Evolutionary conservation across 1,284 basidiomycete genomes (phyloP).

Genomic region (Papiliotrema nemorosa): DNA sequence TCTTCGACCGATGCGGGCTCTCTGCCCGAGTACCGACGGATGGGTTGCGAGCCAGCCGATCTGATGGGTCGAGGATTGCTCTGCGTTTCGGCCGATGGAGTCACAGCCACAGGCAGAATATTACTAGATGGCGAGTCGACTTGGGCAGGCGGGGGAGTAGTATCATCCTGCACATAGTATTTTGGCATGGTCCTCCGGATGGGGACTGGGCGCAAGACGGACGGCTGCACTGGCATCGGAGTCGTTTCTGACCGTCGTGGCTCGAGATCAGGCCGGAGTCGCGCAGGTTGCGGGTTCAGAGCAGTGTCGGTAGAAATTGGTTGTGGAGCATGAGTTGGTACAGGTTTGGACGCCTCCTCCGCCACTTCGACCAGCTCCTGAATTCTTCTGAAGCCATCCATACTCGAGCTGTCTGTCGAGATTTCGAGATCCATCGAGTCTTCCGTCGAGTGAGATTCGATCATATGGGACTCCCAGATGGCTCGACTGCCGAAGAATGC

Average conservation of each 20-base stretch:
- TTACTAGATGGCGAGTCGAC: constrained; percentile 2
- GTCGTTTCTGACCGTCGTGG: neutral
- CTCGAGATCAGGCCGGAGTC: constrained; percentile 1
- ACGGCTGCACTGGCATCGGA: constrained; percentile 1
- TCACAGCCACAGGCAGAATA: neutral
- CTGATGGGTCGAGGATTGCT: constrained; percentile 27
- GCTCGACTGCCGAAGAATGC: constrained; percentile 79
- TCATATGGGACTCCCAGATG: constrained; percentile 75
- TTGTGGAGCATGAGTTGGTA: constrained; percentile 28
- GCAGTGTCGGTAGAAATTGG: constrained; percentile 22
- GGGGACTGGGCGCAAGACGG: neutral
- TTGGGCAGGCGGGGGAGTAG: too few relatives aligned
- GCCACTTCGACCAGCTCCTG: constrained; percentile 23
- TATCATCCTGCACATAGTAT: constrained; percentile 42
- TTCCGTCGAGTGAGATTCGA: constrained; percentile 47
- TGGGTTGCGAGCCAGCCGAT: constrained; percentile 15
- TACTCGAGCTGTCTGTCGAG: constrained; percentile 35
- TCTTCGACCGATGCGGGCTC: constrained; percentile 32
- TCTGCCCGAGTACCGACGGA: constrained; percentile 19
- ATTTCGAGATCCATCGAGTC: constrained; percentile 33
- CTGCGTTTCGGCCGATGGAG: neutral
- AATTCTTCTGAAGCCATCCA: constrained; percentile 17
- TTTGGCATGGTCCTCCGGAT: constrained; percentile 38
- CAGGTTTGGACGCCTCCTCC: constrained; percentile 11
- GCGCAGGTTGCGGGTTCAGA: constrained; percentile 29